phyloP scores from a whole-genome alignment of 2,329 filamentous ascomycete genomes.

The Trichothecium roseum region DNA sequence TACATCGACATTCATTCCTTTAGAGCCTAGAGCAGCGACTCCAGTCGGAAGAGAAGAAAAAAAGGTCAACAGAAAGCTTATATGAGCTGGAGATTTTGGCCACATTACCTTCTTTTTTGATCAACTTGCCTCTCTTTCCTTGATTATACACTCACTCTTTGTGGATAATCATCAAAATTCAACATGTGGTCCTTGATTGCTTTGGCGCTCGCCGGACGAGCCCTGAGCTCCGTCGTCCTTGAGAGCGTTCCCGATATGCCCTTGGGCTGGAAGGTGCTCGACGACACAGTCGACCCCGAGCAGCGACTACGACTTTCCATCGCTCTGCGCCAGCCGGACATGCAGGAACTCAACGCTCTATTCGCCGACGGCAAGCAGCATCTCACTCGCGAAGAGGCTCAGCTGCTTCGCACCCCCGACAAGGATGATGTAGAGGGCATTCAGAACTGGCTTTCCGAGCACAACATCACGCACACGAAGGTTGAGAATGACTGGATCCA shows the following conservation, averaged over 20 bases:
- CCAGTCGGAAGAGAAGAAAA: no score
- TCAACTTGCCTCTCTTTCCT: no score
- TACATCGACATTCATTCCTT: no score
- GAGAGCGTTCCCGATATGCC: constrained; percentile 17
- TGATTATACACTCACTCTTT: no score
- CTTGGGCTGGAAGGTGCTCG: constrained; percentile 17
- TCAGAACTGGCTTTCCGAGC: constrained; percentile 28
- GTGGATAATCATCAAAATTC: no score
- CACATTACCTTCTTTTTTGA: neutral
- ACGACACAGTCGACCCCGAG: constrained; percentile 11
- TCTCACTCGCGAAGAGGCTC: constrained; percentile 25
- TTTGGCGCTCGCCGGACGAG: no score
- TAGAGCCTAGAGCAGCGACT: no score
- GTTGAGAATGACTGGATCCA: constrained; percentile 29
- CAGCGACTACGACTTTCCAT: constrained; percentile 19
- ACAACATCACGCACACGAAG: constrained; percentile 21
- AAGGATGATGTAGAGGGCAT: constrained; percentile 23
- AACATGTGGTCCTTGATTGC: no score
- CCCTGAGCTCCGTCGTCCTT: constrained; percentile 8
- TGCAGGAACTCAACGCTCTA: constrained; percentile 13
- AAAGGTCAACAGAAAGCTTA: no score
- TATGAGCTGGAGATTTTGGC: neutral
- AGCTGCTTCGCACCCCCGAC: constrained; percentile 23
- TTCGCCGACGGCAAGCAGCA: constrained; percentile 12
- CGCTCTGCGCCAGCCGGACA: constrained; percentile 20